Evolutionary conservation across 495 filamentous ascomycete genomes (phyloP).

Genomic region (Xylaria longipes): DNA sequence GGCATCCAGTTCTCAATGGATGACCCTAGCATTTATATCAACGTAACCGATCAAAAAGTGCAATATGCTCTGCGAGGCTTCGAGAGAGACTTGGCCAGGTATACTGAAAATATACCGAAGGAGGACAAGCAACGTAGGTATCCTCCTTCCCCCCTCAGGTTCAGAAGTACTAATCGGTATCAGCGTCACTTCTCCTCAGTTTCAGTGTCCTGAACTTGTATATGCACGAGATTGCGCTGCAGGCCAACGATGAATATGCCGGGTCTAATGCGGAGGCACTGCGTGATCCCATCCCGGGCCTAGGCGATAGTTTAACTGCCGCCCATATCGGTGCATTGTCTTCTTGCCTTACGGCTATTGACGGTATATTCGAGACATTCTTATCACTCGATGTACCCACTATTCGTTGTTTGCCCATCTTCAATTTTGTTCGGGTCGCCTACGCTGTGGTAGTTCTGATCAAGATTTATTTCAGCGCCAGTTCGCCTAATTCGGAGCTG

Average conservation of each 20-base stretch:
- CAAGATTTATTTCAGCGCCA: constrained; percentile 84
- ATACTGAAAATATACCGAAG: constrained; percentile 60
- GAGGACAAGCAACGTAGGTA: constrained; percentile 55
- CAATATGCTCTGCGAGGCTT: constrained; percentile 78
- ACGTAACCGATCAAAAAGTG: constrained; percentile 76
- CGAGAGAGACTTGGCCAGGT: constrained; percentile 75
- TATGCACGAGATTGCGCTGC: constrained; percentile 85
- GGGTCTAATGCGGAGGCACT: constrained; percentile 51
- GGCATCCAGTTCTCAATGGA: constrained; percentile 78
- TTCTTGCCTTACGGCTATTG: constrained; percentile 72
- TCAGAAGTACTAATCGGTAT: constrained; percentile 5
- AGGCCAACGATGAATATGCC: constrained; percentile 67
- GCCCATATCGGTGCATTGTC: constrained; percentile 76
- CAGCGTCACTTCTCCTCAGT: constrained; percentile 63
- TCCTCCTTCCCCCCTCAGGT: background rate
- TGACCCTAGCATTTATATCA: constrained; percentile 65
- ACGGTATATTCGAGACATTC: constrained; percentile 76
- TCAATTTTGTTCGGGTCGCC: constrained; percentile 76
- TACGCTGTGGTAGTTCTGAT: constrained; percentile 87
- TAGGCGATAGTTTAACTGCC: constrained; percentile 56
- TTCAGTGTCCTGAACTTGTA: constrained; percentile 76
- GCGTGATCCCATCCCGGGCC: constrained; percentile 45
- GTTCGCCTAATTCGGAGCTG: constrained; percentile 68
- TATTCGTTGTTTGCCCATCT: constrained; percentile 75
- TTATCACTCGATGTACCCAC: constrained; percentile 62